Evolutionary conservation across 768 basidiomycete genomes (phyloP).

Genomic region (Boletus sp.): DNA sequence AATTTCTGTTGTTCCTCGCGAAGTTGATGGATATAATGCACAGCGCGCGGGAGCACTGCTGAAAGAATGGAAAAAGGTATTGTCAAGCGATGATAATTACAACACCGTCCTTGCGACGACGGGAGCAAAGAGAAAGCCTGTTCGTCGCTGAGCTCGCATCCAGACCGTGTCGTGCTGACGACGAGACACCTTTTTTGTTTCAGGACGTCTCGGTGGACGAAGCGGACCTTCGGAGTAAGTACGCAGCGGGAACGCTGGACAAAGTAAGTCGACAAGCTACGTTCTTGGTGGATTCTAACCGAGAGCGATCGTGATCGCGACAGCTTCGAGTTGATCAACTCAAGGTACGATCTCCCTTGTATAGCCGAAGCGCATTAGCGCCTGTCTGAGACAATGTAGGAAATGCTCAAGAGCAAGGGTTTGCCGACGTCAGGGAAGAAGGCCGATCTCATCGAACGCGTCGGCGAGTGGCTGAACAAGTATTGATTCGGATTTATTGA

Average conservation of each 20-base stretch:
- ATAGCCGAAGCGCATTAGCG: neutral
- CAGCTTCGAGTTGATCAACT: conserved; percentile 79
- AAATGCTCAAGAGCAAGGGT: conserved; percentile 72
- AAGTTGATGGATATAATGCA: neutral
- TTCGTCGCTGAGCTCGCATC: conserved; percentile 34
- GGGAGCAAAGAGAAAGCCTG: conserved; percentile 72
- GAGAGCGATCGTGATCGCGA: conserved; percentile 3
- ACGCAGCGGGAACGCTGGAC: conserved; percentile 53
- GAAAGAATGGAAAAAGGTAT: conserved; percentile 64
- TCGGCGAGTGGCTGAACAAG: conserved; percentile 58
- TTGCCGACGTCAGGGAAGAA: conserved; percentile 66
- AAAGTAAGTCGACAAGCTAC: conserved; percentile 51
- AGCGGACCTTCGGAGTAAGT: conserved; percentile 68
- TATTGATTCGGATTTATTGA: conserved; percentile 14
- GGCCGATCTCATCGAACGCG: conserved; percentile 65
- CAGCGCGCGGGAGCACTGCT: conserved; percentile 71
- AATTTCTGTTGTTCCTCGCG: neutral
- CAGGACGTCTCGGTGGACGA: conserved; percentile 68
- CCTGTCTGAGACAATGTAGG: conserved; percentile 38
- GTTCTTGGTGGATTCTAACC: conserved; percentile 6
- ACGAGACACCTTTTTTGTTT: neutral
- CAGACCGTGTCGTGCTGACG: neutral
- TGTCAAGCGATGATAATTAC: conserved; percentile 65
- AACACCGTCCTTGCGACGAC: conserved; percentile 45
- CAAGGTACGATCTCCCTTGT: conserved; percentile 48